Percentiles rank a stretch among this genome's conserved stretches.
Conservation (phyloP, 495 filamentous ascomycete genomes). For the Penicillium argentinense region DNA sequence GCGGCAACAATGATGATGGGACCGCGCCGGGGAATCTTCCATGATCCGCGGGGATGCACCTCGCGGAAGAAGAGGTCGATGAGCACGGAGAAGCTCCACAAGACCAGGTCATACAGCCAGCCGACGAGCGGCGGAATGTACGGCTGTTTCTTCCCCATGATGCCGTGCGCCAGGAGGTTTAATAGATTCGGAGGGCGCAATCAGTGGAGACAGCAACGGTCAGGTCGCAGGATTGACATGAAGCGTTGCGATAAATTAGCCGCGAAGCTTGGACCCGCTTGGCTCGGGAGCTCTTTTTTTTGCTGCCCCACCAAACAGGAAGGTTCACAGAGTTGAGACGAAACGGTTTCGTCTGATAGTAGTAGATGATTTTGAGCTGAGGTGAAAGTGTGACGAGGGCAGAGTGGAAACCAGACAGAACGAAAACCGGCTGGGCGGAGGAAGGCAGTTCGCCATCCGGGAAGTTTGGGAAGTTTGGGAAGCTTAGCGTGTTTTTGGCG, state of each 20-base stretch:
- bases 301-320: not conserved
- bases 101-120: slow-evolving; percentile 78
- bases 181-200: not conserved
- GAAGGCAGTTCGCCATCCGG: no score
- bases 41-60: slow-evolving; percentile 89
- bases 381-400: not conserved
- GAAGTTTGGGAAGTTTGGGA: slow-evolving; percentile 12
- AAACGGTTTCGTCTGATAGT: no score
- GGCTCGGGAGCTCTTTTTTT: slow-evolving; percentile 8
- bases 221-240: slow-evolving; percentile 20
- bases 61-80: slow-evolving; percentile 97
- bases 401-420: not conserved
- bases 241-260: slow-evolving; percentile 14
- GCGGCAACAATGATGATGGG: slow-evolving; percentile 97
- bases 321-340: no score
- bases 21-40: slow-evolving; percentile 84
- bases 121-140: slow-evolving; percentile 67
- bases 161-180: slow-evolving; percentile 2
- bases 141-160: slow-evolving; percentile 42
- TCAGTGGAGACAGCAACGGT: slow-evolving; percentile 1
- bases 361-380: not conserved
- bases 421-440: no score
- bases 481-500: slow-evolving; percentile 22
- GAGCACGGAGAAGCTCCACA: slow-evolving; percentile 81
- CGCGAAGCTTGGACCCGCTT: slow-evolving; percentile 20